Percentiles rank a stretch among this genome's conserved stretches.
phyloP scores from a whole-genome alignment of 371 early-diverging fungal genomes.

The Mucor saturninus region DNA sequence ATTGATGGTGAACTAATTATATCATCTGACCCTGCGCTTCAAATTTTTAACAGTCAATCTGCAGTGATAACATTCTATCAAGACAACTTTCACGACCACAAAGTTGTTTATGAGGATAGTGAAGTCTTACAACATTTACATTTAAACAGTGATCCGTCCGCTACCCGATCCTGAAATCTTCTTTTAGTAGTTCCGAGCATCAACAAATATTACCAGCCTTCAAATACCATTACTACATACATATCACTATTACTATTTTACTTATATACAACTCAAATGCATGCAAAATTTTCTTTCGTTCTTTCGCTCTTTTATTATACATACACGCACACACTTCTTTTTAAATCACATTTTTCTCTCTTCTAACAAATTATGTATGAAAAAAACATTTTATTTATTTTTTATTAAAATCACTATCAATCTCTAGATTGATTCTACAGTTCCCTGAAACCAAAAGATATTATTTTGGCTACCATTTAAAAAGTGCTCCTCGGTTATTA shows the following conservation, averaged over 20 bases:
- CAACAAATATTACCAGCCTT: slow-evolving; percentile 7
- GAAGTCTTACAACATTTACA: slow-evolving; percentile 14
- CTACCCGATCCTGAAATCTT: slow-evolving; percentile 7
- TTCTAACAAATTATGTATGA: neutral
- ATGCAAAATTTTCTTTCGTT: neutral
- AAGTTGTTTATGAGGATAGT: slow-evolving; percentile 13
- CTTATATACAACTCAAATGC: slow-evolving; percentile 6
- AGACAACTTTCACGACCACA: neutral
- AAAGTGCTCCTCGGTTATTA: too few species aligned
- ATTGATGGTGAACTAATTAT: neutral
- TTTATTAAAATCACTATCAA: too few species aligned
- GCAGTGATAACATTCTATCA: slow-evolving; percentile 9
- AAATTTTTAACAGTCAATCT: slow-evolving; percentile 2
- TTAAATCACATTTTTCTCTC: neutral
- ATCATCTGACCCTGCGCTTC: neutral
- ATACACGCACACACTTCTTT: neutral
- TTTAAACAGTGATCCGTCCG: neutral
- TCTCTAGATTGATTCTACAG: slow-evolving; percentile 1
- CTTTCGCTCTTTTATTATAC: slow-evolving; percentile 1
- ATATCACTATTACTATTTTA: slow-evolving; percentile 3
- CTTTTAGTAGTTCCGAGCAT: slow-evolving; percentile 12
- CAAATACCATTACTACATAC: slow-evolving; percentile 1
- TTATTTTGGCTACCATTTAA: too few species aligned
- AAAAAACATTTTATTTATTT: neutral
- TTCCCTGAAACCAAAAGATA: neutral